Percentiles rank a stretch among this genome's conserved stretches.
phyloP scores from a whole-genome alignment of 2,329 filamentous ascomycete species.

The Stenocarpella maydis region DNA sequence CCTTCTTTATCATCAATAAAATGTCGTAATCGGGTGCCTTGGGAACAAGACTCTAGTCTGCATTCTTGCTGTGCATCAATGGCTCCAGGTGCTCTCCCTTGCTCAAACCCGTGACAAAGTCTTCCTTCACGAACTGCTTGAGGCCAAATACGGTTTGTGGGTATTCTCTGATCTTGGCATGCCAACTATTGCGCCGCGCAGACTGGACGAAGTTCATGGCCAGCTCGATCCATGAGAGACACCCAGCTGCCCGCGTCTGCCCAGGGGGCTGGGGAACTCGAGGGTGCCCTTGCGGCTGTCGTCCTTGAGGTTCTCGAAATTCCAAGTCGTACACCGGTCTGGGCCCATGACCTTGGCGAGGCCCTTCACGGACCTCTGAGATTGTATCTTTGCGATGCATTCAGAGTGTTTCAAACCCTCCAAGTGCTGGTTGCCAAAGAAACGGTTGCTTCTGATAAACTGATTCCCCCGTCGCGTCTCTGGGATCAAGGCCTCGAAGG shows the following conservation, averaged over 20 bases:
- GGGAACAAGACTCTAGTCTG: background rate
- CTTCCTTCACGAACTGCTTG: background rate
- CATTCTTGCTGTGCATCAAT: background rate
- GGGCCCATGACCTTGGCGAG: background rate
- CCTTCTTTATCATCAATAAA: background rate
- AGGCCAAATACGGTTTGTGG: background rate
- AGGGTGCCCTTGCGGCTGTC: background rate
- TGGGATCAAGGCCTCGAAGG: background rate
- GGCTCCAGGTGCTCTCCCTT: background rate
- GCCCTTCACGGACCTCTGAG: background rate
- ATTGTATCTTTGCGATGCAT: background rate
- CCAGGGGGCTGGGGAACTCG: background rate
- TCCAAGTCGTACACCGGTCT: background rate
- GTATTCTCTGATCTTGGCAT: background rate
- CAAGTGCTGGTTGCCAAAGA: background rate
- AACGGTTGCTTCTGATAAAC: background rate
- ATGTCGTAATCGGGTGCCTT: background rate
- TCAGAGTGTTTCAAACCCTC: background rate
- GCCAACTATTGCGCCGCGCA: background rate
- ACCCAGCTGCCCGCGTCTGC: background rate
- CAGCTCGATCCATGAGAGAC: background rate
- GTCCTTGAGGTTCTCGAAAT: slow-evolving; percentile 5
- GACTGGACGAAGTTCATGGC: background rate
- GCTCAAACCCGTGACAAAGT: background rate
- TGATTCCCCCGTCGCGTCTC: background rate